A percentile compares a stretch with the other conserved stretches of the same genome.
Evolutionary conservation across 257 asterid species (phyloP).

Genomic region (Nicotiana tomentosiformis): DNA sequence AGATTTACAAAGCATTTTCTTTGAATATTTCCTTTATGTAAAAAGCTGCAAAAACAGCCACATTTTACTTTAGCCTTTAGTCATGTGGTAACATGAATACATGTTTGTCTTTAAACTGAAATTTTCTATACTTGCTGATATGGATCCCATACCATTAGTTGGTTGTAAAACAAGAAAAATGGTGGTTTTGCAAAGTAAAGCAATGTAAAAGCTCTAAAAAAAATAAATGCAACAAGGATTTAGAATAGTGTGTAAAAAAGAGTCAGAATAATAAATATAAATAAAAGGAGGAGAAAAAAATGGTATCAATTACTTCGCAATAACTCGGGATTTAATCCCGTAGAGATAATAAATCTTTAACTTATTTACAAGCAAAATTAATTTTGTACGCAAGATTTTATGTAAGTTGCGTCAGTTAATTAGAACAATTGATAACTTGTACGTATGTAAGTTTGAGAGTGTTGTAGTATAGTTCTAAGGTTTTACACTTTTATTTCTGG

Average conservation of each 20-base stretch:
- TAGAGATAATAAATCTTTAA: no score
- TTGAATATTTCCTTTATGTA: neutral
- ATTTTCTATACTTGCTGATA: slow-evolving; percentile 10
- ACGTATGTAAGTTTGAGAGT: no score
- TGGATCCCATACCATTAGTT: slow-evolving; percentile 16
- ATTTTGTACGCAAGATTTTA: neutral
- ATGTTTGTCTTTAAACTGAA: slow-evolving; percentile 6
- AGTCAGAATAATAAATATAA: no score
- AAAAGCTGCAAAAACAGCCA: neutral
- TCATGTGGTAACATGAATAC: neutral
- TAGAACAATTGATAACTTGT: no score
- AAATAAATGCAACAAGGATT: neutral
- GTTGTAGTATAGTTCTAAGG: neutral
- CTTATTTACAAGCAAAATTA: no score
- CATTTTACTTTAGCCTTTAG: neutral
- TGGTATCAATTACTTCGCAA: no score
- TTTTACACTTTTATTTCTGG: neutral
- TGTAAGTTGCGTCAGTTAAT: no score
- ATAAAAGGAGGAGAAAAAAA: neutral
- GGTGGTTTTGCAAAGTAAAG: neutral
- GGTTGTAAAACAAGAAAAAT: neutral
- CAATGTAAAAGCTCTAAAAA: neutral
- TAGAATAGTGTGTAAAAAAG: neutral
- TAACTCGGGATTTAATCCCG: no score
- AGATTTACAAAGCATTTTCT: neutral